phyloP scores from a whole-genome alignment of 352 stramenopile genomes.

The Elongisporangium undulatum region DNA sequence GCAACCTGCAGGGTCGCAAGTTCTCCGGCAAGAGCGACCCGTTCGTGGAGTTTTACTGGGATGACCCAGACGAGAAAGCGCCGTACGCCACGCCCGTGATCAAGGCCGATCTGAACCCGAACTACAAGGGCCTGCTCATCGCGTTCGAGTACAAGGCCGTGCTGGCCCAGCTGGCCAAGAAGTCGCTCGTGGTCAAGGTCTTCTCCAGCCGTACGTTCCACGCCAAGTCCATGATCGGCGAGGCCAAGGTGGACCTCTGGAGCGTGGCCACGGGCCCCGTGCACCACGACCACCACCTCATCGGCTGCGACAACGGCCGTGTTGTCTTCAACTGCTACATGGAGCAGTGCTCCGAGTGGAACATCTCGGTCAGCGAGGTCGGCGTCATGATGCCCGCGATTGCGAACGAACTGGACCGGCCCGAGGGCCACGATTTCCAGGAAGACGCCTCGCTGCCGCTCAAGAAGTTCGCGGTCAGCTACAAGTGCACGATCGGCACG shows the following conservation, averaged over 20 bases:
- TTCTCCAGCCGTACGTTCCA: constrained; percentile 81
- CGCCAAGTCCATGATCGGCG: constrained; percentile 72
- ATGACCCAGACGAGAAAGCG: constrained; percentile 56
- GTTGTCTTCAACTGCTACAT: constrained; percentile 92
- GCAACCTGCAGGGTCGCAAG: constrained; percentile 74
- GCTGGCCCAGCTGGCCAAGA: constrained; percentile 53
- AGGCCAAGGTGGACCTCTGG: constrained; percentile 74
- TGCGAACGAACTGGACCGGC: constrained; percentile 82
- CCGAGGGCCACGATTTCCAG: constrained; percentile 87
- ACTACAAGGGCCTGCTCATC: constrained; percentile 85
- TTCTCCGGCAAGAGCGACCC: constrained; percentile 84
- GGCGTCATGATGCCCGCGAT: constrained; percentile 88
- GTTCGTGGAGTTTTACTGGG: constrained; percentile 88
- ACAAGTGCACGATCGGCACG: constrained; percentile 88
- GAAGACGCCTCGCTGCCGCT: constrained; percentile 84
- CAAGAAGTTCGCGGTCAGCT: constrained; percentile 88
- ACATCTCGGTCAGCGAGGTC: constrained; percentile 85
- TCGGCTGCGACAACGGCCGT: constrained; percentile 81
- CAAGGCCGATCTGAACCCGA: constrained; percentile 84
- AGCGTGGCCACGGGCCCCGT: constrained; percentile 81
- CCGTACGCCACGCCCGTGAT: constrained; percentile 82
- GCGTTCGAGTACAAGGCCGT: constrained; percentile 81
- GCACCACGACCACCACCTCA: constrained; percentile 84
- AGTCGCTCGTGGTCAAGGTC: constrained; percentile 68
- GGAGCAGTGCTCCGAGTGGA: constrained; percentile 89